A percentile compares a stretch with the other conserved stretches of the same genome.
Conservation (phyloP, 805 yeast species). For the Monosporozyma aerobia region DNA sequence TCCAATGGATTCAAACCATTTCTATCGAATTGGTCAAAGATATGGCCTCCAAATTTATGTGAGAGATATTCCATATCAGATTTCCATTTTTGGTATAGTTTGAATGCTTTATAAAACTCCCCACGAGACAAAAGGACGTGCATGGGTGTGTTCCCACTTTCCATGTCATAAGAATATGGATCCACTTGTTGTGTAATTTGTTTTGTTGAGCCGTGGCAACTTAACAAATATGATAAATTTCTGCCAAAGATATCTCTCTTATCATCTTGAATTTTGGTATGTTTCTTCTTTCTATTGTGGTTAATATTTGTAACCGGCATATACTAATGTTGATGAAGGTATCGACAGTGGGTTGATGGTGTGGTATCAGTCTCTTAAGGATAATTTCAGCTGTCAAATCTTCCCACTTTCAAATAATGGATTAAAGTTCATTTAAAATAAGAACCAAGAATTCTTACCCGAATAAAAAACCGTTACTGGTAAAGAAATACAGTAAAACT, state of each 20-base stretch:
- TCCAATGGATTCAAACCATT: constrained; percentile 68
- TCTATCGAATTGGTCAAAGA: constrained; percentile 50
- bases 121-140: constrained; percentile 47
- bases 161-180: constrained; percentile 46
- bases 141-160: constrained; percentile 74
- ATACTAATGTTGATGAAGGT: neutral
- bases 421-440: neutral
- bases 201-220: constrained; percentile 14
- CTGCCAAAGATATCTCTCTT: constrained; percentile 58
- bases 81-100: constrained; percentile 23
- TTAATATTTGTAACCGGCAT: neutral
- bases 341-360: neutral
- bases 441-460: neutral
- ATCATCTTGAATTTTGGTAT: neutral
- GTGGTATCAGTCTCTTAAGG: neutral
- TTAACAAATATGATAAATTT: constrained; percentile 22
- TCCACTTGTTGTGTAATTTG: constrained; percentile 24
- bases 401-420: neutral
- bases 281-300: neutral
- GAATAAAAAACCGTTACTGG: neutral
- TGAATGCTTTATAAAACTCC: constrained; percentile 24
- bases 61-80: constrained; percentile 15
- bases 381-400: neutral
- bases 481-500: neutral
- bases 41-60: constrained; percentile 16